These are phyloP conservation scores for Septoria petroselini DNA, from an alignment of 2,329 filamentous ascomycete species.

Conservation along the genomic window DNA sequence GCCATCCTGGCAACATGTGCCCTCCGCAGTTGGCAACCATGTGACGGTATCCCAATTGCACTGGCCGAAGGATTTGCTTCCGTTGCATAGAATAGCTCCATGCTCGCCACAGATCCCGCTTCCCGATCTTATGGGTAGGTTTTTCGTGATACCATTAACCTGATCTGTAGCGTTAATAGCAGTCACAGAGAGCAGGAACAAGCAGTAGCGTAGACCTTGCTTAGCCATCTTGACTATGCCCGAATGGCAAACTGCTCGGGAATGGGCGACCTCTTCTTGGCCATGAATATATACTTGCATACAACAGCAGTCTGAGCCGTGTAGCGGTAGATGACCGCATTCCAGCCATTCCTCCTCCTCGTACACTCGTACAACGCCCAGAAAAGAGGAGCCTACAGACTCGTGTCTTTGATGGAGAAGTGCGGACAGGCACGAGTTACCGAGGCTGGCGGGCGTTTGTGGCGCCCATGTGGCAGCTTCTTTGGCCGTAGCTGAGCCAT, in stretches of 20 bases:
- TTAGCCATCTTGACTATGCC: background rate
- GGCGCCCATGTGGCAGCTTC: too few species aligned
- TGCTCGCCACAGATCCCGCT: constrained; percentile 1
- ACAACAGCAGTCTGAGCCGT: background rate
- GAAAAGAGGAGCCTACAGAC: background rate
- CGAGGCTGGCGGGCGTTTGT: background rate
- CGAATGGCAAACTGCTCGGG: background rate
- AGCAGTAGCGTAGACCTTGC: background rate
- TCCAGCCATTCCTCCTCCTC: background rate
- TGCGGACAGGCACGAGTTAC: background rate
- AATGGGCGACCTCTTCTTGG: background rate
- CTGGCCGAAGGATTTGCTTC: constrained; percentile 41
- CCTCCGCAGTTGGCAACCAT: constrained; percentile 42
- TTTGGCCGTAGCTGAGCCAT: too few species aligned
- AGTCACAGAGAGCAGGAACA: background rate
- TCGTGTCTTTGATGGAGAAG: background rate
- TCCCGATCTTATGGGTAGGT: background rate
- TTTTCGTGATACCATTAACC: too few species aligned
- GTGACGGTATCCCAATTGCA: constrained; percentile 44
- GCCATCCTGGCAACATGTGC: constrained; percentile 40
- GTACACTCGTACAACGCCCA: background rate
- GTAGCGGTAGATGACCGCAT: background rate
- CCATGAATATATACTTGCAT: background rate
- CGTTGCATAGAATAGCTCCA: constrained; percentile 39
- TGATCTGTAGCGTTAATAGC: background rate